These are phyloP conservation scores for Funneliformis geosporum DNA, from an alignment of 192 early-diverging fungal genomes.

Conservation along the genomic window DNA sequence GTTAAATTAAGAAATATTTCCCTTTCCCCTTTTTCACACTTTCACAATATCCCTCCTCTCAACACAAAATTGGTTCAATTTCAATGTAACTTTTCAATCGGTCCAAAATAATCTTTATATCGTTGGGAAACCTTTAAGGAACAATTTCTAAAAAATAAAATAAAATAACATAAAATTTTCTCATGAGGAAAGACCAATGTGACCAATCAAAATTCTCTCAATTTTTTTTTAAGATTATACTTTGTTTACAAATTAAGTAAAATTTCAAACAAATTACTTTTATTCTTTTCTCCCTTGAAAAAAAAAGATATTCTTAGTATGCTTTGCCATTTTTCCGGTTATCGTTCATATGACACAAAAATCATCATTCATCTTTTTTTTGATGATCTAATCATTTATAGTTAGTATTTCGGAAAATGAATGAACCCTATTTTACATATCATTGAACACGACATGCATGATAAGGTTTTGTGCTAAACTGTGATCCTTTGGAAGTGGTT, in stretches of 20 bases:
- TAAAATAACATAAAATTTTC: too few relatives aligned
- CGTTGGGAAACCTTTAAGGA: not conserved
- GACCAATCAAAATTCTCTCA: not conserved
- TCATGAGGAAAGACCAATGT: not conserved
- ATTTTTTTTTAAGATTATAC: not conserved
- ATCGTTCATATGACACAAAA: not conserved
- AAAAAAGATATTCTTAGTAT: not conserved
- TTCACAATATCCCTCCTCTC: too few relatives aligned
- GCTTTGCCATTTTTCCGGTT: not conserved
- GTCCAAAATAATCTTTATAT: too few relatives aligned
- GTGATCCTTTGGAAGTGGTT: not conserved
- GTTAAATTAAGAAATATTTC: not conserved
- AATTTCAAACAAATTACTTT: not conserved
- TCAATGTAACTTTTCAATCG: too few relatives aligned
- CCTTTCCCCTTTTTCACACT: too few relatives aligned
- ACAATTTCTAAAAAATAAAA: not conserved
- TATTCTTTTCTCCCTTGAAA: too few relatives aligned
- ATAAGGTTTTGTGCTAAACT: not conserved
- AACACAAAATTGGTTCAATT: too few relatives aligned
- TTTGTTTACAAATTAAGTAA: not conserved
- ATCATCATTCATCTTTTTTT: not conserved
- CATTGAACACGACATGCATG: not conserved
- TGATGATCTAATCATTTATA: not conserved
- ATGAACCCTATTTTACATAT: not conserved
- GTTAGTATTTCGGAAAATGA: not conserved